A percentile compares a stretch with the other conserved stretches of the same genome.
These are phyloP conservation scores for Stephanodiscus triporus DNA, from an alignment of 108 stramenopile species.

Conservation along the genomic window DNA sequence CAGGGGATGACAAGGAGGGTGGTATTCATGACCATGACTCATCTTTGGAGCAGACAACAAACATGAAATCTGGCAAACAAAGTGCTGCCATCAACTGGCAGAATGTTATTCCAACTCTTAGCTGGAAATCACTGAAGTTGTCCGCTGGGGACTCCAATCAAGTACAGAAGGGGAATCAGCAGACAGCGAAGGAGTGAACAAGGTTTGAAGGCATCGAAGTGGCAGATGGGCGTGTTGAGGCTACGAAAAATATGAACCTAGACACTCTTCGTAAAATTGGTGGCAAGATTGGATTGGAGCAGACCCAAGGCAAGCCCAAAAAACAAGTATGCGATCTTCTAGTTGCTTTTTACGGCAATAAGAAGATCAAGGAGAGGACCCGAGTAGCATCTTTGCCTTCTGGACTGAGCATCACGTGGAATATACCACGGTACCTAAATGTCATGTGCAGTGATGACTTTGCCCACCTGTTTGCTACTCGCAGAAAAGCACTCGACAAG, in stretches of 20 bases:
- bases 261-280: neutral
- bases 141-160: too few species aligned
- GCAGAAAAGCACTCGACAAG: neutral
- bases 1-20: too few species aligned
- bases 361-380: neutral
- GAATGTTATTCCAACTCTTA: too few species aligned
- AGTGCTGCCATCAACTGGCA: too few species aligned
- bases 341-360: neutral
- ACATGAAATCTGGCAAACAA: too few species aligned
- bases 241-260: slow-evolving; percentile 2
- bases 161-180: too few species aligned
- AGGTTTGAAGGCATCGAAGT: neutral
- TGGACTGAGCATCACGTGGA: neutral
- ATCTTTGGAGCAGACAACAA: too few species aligned
- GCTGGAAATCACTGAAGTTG: too few species aligned
- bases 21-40: too few species aligned
- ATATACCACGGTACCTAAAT: neutral
- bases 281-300: neutral
- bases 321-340: neutral
- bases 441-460: neutral
- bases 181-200: neutral
- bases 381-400: neutral
- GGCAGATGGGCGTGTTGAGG: neutral
- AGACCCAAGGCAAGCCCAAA: neutral
- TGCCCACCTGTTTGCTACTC: neutral